Conservation (phyloP, 768 basidiomycete species). For the Boletellus ananas region DNA sequence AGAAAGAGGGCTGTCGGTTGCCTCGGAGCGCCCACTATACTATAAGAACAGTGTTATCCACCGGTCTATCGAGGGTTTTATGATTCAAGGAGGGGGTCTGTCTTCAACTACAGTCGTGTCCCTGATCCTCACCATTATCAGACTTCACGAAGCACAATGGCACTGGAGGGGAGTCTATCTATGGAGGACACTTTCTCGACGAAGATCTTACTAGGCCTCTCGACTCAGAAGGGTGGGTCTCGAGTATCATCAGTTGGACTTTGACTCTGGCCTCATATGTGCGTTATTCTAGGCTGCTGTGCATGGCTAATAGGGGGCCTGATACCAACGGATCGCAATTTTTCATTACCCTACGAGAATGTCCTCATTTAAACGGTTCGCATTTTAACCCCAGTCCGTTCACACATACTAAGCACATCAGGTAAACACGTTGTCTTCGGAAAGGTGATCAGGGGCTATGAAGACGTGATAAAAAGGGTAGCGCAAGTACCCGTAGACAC, state of each 20-base stretch:
- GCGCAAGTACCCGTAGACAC: slow-evolving; percentile 65
- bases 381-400: not conserved
- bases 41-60: slow-evolving; percentile 81
- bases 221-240: slow-evolving; percentile 57
- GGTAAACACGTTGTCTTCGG: slow-evolving; percentile 62
- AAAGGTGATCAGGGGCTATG: slow-evolving; percentile 55
- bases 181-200: slow-evolving; percentile 70
- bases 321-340: slow-evolving; percentile 87
- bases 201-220: slow-evolving; percentile 66
- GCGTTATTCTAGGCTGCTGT: slow-evolving; percentile 51
- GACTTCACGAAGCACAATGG: slow-evolving; percentile 82
- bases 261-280: not conserved
- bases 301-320: slow-evolving; percentile 87
- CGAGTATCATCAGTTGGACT: not conserved
- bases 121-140: slow-evolving; percentile 15
- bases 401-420: slow-evolving; percentile 19
- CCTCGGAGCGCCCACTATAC: slow-evolving; percentile 66
- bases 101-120: not conserved
- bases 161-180: slow-evolving; percentile 78
- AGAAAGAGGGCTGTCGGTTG: slow-evolving; percentile 67
- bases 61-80: slow-evolving; percentile 73
- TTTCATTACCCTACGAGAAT: slow-evolving; percentile 76
- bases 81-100: slow-evolving; percentile 78
- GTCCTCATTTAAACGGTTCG: slow-evolving; percentile 71
- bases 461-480: slow-evolving; percentile 56